These are phyloP conservation scores for Malassezia obtusa DNA, from an alignment of 1,284 basidiomycete species.

Conservation along the genomic window DNA sequence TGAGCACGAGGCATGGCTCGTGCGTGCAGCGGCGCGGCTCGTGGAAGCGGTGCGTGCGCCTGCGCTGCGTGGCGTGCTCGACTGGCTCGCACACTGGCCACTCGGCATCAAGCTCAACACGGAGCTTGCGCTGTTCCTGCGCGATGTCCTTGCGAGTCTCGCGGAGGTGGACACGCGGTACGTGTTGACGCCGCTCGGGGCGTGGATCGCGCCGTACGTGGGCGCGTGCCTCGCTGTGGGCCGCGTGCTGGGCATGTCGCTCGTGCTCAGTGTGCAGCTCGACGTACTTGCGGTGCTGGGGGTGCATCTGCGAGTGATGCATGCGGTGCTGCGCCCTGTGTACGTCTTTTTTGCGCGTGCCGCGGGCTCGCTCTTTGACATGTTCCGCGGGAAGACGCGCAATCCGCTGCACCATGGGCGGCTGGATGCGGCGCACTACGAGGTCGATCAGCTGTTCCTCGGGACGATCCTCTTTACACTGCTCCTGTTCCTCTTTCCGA, in stretches of 20 bases:
- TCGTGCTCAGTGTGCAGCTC: constrained; percentile 59
- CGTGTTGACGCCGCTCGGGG: constrained; percentile 8
- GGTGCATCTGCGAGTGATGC: constrained; percentile 64
- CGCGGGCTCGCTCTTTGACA: constrained; percentile 69
- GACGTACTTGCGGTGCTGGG: constrained; percentile 63
- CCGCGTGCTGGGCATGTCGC: constrained; percentile 56
- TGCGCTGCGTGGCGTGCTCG: constrained; percentile 51
- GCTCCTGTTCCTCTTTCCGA: constrained; percentile 79
- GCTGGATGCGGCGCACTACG: constrained; percentile 78
- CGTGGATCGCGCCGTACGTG: constrained; percentile 9
- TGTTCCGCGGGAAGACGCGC: constrained; percentile 68
- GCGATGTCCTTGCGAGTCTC: constrained; percentile 54
- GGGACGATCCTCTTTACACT: constrained; percentile 91
- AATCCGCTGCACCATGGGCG: constrained; percentile 61
- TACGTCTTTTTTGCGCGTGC: constrained; percentile 60
- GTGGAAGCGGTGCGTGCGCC: constrained; percentile 6
- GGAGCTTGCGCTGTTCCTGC: constrained; percentile 73
- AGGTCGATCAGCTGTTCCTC: constrained; percentile 83
- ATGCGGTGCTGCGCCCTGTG: constrained; percentile 59
- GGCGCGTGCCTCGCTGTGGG: not conserved
- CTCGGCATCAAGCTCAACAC: constrained; percentile 92
- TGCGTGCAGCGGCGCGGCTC: too few species aligned
- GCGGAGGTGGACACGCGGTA: constrained; percentile 16
- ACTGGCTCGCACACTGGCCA: constrained; percentile 90
- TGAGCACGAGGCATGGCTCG: not conserved